These are phyloP conservation scores for Microdochium bolleyi DNA, from an alignment of 2,329 filamentous ascomycete species.

Conservation along the genomic window DNA sequence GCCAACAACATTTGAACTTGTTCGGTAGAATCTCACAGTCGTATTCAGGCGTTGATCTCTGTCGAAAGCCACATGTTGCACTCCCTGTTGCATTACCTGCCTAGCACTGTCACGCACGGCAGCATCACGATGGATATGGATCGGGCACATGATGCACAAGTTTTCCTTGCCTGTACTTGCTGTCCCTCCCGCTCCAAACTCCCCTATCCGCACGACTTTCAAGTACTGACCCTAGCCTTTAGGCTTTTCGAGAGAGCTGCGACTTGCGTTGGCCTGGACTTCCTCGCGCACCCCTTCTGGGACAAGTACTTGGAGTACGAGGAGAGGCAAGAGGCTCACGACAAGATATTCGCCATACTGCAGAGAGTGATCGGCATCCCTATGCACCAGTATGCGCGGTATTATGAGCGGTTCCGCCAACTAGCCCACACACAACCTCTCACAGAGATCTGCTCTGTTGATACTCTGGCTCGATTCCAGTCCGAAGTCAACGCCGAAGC, in stretches of 20 bases:
- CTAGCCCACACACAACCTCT: constrained; percentile 68
- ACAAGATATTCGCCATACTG: constrained; percentile 79
- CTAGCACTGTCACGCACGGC: constrained; percentile 45
- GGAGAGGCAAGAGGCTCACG: constrained; percentile 75
- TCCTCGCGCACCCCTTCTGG: constrained; percentile 93
- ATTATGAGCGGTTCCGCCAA: constrained; percentile 84
- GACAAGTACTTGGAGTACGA: constrained; percentile 98
- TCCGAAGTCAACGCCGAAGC: constrained; percentile 64
- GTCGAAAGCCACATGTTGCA: constrained; percentile 40
- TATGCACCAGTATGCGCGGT: constrained; percentile 91
- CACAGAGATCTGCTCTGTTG: constrained; percentile 60
- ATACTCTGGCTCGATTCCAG: constrained; percentile 60
- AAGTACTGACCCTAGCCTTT: constrained; percentile 19
- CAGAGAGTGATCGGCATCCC: constrained; percentile 80
- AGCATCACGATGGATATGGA: constrained; percentile 21
- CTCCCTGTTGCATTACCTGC: constrained; percentile 58
- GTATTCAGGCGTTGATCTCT: constrained; percentile 7
- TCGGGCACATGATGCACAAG: constrained; percentile 43
- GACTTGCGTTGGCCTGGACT: constrained; percentile 80
- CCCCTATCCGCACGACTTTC: constrained; percentile 8
- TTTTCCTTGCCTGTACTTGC: constrained; percentile 55
- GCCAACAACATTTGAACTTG: constrained; percentile 44
- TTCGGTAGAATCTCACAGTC: neutral
- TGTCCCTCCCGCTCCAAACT: constrained; percentile 19
- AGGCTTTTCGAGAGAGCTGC: constrained; percentile 93